phyloP scores from a whole-genome alignment of 2,329 filamentous ascomycete genomes.

The Penicillium freii region DNA sequence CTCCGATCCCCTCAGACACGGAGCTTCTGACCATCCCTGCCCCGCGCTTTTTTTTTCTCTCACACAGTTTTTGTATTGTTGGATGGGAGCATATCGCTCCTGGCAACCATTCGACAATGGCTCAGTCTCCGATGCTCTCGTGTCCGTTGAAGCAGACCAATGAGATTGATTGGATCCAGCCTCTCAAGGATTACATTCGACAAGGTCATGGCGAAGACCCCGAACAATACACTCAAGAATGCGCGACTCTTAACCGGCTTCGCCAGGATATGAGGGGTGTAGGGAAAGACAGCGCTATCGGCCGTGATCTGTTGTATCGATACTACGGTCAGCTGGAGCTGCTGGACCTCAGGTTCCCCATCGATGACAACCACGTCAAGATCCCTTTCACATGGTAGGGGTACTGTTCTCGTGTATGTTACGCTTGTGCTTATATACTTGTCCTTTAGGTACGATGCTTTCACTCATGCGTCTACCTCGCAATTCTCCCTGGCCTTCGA shows the following conservation, averaged over 20 bases:
- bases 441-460: constrained; percentile 84
- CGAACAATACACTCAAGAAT: constrained; percentile 93
- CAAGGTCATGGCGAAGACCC: constrained; percentile 95
- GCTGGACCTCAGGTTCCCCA: constrained; percentile 88
- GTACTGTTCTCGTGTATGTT: constrained; percentile 14
- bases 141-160: constrained; percentile 89
- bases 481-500: constrained; percentile 97
- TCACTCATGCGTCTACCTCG: constrained; percentile 94
- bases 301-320: constrained; percentile 87
- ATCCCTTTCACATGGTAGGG: constrained; percentile 94
- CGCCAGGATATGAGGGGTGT: constrained; percentile 98
- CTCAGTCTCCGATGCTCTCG: constrained; percentile 92
- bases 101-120: constrained; percentile 53
- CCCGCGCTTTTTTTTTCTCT: constrained; percentile 2
- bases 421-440: neutral
- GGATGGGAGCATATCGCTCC: constrained; percentile 41
- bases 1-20: constrained; percentile 20
- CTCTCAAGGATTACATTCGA: constrained; percentile 89
- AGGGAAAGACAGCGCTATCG: constrained; percentile 92
- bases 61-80: constrained; percentile 8
- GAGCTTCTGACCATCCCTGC: constrained; percentile 14
- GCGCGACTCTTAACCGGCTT: constrained; percentile 86
- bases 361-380: constrained; percentile 98
- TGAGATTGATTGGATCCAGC: constrained; percentile 96
- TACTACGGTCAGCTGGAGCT: constrained; percentile 98